Base-by-base conservation (phyloP, 1,284 basidiomycete genomes). In the Ceratobasidium sp. region DNA sequence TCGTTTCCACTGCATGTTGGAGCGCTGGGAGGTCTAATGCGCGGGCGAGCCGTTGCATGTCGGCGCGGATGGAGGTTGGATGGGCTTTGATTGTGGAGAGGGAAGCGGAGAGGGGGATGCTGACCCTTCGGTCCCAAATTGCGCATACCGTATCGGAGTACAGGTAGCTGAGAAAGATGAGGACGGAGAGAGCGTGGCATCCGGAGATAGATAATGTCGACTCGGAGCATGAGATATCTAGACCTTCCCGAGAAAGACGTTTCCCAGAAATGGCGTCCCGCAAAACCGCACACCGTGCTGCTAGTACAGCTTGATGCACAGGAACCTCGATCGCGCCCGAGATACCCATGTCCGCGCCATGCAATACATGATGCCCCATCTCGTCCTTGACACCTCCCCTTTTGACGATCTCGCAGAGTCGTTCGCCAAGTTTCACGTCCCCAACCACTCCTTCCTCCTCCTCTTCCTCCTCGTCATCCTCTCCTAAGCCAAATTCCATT, bases 111-210 rank as follows among this genome's bases (percentile, higher is more conserved):
- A 93, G 83, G 1, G 84, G 82, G 0, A 84, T 80, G 0, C 85
- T 84, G 11, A 98, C 86, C 14, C 95, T 90, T 14, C 87, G 86
- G 79, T 98, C 96, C 95, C 96, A 98, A 6, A 97, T 81, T 0
- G 95, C 89, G 7, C 94, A 86, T 0, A 97, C 82, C 33, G 92
- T 88, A 81, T 99, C 97, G 1, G 93, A 89, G 83, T 99, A 99
- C 14, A 99, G 81, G 80, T 97, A 99, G 60, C 92, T 88, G 19
- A 98, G 81, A 6, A 99, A 84, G 29, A 98, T 87, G 9, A 98
- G 86, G 5, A 92, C 84, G 0, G 95, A 86, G 2, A 96, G 83
- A 0, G 91, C 85, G 56, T 89, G 87, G 77, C 88, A 89, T 1
- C 89, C 88, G 0, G 81, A 79, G 50, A 93, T 78, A 3, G 79